Evolutionary conservation across 441 rosid species (phyloP).

Genomic region (Monsonia emarginata): DNA sequence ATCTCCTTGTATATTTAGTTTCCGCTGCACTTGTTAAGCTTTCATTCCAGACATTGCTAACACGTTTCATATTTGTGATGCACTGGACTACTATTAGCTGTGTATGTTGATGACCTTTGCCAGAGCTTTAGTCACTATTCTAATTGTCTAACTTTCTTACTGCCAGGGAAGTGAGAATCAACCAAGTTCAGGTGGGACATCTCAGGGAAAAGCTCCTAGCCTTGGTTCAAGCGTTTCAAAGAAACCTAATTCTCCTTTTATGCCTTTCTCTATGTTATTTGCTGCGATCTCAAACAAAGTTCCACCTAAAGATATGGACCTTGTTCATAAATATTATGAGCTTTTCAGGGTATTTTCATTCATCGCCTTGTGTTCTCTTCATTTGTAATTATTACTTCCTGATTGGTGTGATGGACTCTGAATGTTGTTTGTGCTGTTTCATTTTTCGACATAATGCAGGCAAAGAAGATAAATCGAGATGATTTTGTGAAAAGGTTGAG

Average conservation of each 20-base stretch:
- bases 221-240: slow-evolving; percentile 45
- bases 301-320: slow-evolving; percentile 47
- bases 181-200: slow-evolving; percentile 26
- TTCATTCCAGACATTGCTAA: neutral
- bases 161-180: slow-evolving; percentile 29
- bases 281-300: slow-evolving; percentile 65
- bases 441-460: slow-evolving; percentile 30
- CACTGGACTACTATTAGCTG: neutral
- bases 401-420: neutral
- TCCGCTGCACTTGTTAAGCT: neutral
- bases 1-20: neutral
- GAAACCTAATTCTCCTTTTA: slow-evolving; percentile 82
- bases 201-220: slow-evolving; percentile 41
- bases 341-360: slow-evolving; percentile 48
- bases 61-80: neutral
- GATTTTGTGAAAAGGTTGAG: slow-evolving; percentile 71
- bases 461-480: slow-evolving; percentile 45
- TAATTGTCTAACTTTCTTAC: slow-evolving; percentile 10
- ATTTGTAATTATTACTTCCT: neutral
- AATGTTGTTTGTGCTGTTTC: neutral
- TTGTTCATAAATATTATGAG: slow-evolving; percentile 39
- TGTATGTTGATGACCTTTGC: neutral
- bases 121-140: neutral
- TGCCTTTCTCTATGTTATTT: slow-evolving; percentile 81
- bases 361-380: neutral